A percentile compares a stretch with the other conserved stretches of the same genome.
These are phyloP conservation scores for Stagonosporopsis cucurbitacearum DNA, from an alignment of 2,329 filamentous ascomycete species.

Conservation along the genomic window DNA sequence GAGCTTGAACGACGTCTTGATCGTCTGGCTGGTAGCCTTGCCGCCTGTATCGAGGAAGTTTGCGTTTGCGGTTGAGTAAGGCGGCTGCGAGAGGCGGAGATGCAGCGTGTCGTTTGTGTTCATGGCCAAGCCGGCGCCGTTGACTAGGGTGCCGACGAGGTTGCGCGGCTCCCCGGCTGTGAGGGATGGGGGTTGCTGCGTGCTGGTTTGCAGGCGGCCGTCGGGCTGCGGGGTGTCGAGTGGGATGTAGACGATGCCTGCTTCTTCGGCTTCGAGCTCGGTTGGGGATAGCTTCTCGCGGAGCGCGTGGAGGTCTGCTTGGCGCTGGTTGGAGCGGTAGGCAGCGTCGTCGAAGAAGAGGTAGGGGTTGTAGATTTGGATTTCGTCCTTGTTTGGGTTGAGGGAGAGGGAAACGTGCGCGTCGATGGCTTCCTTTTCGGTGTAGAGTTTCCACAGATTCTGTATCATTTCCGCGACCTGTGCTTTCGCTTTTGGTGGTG, in stretches of 20 bases:
- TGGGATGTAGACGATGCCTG: slow-evolving; percentile 81
- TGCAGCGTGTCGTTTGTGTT: slow-evolving; percentile 84
- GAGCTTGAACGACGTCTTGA: slow-evolving; percentile 76
- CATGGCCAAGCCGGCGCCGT: slow-evolving; percentile 89
- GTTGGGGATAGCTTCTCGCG: slow-evolving; percentile 58
- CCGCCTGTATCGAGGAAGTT: slow-evolving; percentile 93
- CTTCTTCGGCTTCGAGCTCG: slow-evolving; percentile 68
- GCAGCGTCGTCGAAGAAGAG: slow-evolving; percentile 76
- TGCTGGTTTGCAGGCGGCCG: slow-evolving; percentile 8
- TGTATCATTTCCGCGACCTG: slow-evolving; percentile 59
- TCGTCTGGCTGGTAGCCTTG: slow-evolving; percentile 82
- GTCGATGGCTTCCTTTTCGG: slow-evolving; percentile 69
- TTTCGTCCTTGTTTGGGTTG: slow-evolving; percentile 40
- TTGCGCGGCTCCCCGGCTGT: slow-evolving; percentile 48
- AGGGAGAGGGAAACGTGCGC: slow-evolving; percentile 60
- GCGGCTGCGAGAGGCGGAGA: slow-evolving; percentile 62
- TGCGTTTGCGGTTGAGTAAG: slow-evolving; percentile 64
- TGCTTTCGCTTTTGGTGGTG: slow-evolving; percentile 52
- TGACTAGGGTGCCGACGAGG: slow-evolving; percentile 82
- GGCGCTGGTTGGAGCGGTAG: slow-evolving; percentile 66
- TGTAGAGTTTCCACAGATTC: slow-evolving; percentile 65
- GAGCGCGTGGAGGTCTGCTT: slow-evolving; percentile 65
- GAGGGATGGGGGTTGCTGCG: slow-evolving; percentile 4
- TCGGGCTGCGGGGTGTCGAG: slow-evolving; percentile 42
- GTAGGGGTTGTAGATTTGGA: slow-evolving; percentile 62